Evolutionary conservation across 331 rosid species (phyloP).

Genomic region (Erythrophleum ivorense): DNA sequence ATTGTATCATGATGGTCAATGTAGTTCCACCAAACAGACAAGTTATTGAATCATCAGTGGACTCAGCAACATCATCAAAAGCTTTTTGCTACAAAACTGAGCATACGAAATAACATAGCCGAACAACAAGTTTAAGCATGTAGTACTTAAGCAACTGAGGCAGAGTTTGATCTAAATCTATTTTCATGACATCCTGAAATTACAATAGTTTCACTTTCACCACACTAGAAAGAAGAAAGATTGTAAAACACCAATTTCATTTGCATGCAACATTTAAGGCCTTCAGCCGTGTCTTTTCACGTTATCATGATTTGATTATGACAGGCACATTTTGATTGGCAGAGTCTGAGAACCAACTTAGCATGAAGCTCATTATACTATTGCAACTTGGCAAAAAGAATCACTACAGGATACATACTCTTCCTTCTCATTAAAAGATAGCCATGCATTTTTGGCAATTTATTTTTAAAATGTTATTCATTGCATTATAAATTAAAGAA

Average conservation of each 20-base stretch:
- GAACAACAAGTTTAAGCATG: conserved; percentile 16
- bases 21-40: conserved; percentile 6
- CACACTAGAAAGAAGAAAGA: conserved; percentile 14
- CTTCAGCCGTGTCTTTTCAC: background rate
- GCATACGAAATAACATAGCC: background rate
- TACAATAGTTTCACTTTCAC: conserved; percentile 2
- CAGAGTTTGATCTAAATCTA: conserved; percentile 21
- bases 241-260: background rate
- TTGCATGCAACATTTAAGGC: conserved; percentile 2
- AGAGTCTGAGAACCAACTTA: conserved; percentile 22
- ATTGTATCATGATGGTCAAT: background rate
- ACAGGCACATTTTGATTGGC: background rate
- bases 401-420: background rate
- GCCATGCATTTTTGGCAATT: conserved; percentile 12
- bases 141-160: conserved; percentile 14
- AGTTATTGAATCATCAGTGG: conserved; percentile 17
- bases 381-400: conserved; percentile 20
- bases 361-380: conserved; percentile 12
- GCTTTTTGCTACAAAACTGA: conserved; percentile 2
- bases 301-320: conserved; percentile 24
- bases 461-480: conserved; percentile 15
- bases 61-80: conserved; percentile 14
- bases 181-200: background rate
- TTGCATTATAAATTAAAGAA: conserved; percentile 23
- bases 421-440: background rate